Base-by-base conservation (phyloP, 805 yeast species). In the Suhomyces tanzawaensis region DNA sequence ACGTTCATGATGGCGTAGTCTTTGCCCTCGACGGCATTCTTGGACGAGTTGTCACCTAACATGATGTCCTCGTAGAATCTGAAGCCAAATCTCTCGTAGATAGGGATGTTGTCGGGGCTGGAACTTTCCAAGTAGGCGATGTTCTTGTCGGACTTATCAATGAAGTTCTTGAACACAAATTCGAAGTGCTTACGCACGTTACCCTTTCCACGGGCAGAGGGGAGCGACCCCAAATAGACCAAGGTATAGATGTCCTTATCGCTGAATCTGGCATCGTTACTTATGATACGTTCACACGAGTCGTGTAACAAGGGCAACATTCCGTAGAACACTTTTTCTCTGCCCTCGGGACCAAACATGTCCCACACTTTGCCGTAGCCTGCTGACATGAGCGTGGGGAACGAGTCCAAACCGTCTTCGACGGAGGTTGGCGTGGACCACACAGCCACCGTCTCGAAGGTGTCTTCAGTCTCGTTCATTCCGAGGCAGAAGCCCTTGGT, bases 321-420 rank as follows among this genome's bases (percentile, higher is more conserved):
- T 4, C 72, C 75, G 32, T 66, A 59, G 50, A 76, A 77, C 4
- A 77, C 59, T 46, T 78, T 69, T 26, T 63, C 57, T 36, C 76
- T 67, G 30, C 81, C 77, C 39, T 61, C 70, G 7, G 66, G 58
- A 27, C 75, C 78, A 26, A 71, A 60, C 40, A 68, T 46, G 58
- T 76, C 68, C 57, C 79, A 78, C 24, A 77, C 60, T 49, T 66
- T 60, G 19, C 71, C 73, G 57, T 71, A 77, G 4, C 81, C 82
- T 7, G 80, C 62, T 45, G 72, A 66, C 60, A 76, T 66, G 45
- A 77, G 53, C 16, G 72, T 73, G 28, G 67, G 45, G 50, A 70
- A 73, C 34, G 69, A 61, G 35, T 76, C 77, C 32, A 74, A 52
- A 3, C 73, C 72, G 7, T 61, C 66, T 5, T 51, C 55, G 4